These are phyloP conservation scores for Globisporangium rhizosaccharum DNA, from an alignment of 352 stramenopile species.

Conservation along the genomic window DNA sequence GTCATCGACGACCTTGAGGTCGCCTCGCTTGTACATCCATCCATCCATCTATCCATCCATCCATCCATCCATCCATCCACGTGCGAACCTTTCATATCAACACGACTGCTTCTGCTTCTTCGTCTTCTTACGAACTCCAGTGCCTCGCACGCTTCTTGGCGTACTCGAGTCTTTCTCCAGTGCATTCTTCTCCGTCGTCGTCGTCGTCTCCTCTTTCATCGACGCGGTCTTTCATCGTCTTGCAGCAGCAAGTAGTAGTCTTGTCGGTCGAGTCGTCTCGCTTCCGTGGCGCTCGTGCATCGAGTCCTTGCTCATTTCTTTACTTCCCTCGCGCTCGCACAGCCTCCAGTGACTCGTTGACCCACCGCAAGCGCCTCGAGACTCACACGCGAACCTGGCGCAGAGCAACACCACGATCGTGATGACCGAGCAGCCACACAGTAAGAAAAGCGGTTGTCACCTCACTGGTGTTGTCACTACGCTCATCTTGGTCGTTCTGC, in stretches of 20 bases:
- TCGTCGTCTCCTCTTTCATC: too few species aligned
- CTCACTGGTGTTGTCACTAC: background rate
- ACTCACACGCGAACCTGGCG: background rate
- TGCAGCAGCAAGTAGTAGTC: slow-evolving; percentile 15
- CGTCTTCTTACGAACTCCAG: too few species aligned
- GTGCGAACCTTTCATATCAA: slow-evolving; percentile 2
- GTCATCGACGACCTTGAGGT: background rate
- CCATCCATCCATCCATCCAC: background rate
- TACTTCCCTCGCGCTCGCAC: slow-evolving; percentile 3
- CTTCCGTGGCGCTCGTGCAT: background rate
- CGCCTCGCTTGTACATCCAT: background rate
- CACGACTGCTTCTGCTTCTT: too few species aligned
- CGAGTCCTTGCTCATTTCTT: slow-evolving; percentile 2
- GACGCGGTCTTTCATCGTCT: too few species aligned
- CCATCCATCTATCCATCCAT: slow-evolving; percentile 1
- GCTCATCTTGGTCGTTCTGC: background rate
- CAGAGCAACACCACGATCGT: background rate
- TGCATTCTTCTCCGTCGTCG: too few species aligned
- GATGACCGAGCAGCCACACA: too few species aligned
- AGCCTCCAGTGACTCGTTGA: background rate
- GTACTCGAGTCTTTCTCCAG: too few species aligned
- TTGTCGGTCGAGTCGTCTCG: background rate
- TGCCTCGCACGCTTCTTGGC: too few species aligned
- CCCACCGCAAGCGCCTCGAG: background rate
- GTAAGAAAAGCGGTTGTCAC: background rate